phyloP scores from a whole-genome alignment of 108 stramenopile genomes.

The Skeletonema grethae region DNA sequence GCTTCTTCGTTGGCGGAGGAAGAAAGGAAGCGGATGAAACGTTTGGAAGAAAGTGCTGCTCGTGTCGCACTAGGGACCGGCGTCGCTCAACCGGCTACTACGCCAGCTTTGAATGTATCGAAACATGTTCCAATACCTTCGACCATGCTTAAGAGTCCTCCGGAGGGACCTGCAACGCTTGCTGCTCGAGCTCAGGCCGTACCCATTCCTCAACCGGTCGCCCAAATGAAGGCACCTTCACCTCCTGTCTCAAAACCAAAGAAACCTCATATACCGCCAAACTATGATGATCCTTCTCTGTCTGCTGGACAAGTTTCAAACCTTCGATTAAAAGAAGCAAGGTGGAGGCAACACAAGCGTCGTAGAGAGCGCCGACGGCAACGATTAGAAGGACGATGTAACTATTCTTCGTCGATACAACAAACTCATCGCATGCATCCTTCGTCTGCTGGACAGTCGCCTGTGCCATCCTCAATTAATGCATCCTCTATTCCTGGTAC shows the following conservation, averaged over 20 bases:
- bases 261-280: conserved; percentile 31
- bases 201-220: neutral
- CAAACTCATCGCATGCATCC: neutral
- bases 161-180: conserved; percentile 39
- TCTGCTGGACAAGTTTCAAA: conserved; percentile 19
- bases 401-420: conserved; percentile 4
- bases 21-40: conserved; percentile 21
- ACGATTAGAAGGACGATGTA: conserved; percentile 21
- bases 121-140: conserved; percentile 5
- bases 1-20: conserved; percentile 36
- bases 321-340: conserved; percentile 35
- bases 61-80: conserved; percentile 29
- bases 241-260: conserved; percentile 20
- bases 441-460: neutral
- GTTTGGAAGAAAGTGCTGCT: conserved; percentile 34
- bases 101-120: conserved; percentile 1
- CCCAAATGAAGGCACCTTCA: conserved; percentile 12
- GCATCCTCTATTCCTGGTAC: conserved; percentile 12
- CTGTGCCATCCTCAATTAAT: conserved; percentile 3
- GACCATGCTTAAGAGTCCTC: conserved; percentile 15
- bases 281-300: conserved; percentile 37
- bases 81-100: conserved; percentile 3
- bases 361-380: conserved; percentile 34
- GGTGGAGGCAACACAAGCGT: conserved; percentile 48
- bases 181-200: conserved; percentile 26